Base-by-base conservation (phyloP, 169 alveolate genomes). In the Babesia ovata region DNA sequence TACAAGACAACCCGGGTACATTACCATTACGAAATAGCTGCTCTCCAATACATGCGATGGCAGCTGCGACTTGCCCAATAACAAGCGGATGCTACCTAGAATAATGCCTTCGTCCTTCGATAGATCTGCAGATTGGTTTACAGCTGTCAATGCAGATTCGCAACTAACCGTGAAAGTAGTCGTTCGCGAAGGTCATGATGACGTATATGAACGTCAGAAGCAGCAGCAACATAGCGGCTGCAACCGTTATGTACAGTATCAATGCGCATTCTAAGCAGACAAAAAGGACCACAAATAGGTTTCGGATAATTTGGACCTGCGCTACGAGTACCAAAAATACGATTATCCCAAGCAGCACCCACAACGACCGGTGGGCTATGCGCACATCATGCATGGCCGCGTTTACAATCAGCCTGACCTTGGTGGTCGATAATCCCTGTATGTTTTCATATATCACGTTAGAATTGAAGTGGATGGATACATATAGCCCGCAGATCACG, bases 101-200 rank as follows among this genome's bases (percentile, higher is more conserved):
- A 78, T 24, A 28, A 62, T 50, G 26, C 58, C 63, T 33, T 70
- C 75, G 24, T 61, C 87, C 63, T 45, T 60, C 8, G 70, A 36
- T 28, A 78, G 57, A 33, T 70, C 86, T 76, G 60, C 28, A 36
- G 10, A 14, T 14, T 58, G 42, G 13, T 17, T 2, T 13, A 33
- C 39, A 6, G 39, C 39, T 16, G 44, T 3, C 16, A 36, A 4
- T 26, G 36, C 4, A 33, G 21, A 2, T 65, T 22, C n/a, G 22
- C n/a, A 63, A 63, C 73, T 22, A 13, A 76, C 86, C 86, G 36
- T 54, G 14, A 56, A 61, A 69, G 28, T 57, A 39, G 62, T 78
- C 87, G 46, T 45, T 62, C 19, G 87, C 72, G 53, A 78, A 65
- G 21, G 70, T 45, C 39, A 66, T 36, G 52, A 78, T 21, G 24